Evolutionary conservation across 1,284 basidiomycete genomes (phyloP), one percentile per base, ranked within the genome.

Genomic region (Cerrena zonata): DNA sequence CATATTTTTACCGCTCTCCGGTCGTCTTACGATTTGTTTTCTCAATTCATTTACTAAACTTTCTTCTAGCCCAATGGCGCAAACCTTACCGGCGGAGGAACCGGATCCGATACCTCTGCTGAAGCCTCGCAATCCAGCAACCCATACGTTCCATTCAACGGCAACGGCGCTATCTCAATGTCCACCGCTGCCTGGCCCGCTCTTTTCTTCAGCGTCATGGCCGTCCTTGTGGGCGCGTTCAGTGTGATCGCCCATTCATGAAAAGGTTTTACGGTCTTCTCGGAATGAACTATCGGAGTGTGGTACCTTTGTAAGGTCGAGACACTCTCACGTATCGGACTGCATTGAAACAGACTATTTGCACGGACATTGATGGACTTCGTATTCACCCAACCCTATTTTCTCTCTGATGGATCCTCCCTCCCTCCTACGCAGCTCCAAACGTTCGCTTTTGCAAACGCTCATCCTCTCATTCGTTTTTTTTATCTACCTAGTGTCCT

Each of bases 41-140:
- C n/a, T n/a, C n/a, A n/a, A n/a, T n/a, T n/a, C n/a, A n/a, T 34
- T 34, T 34, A 41, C 39, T 26, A 12, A n/a, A 48, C 50, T 24
- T n/a, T 45, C 55, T 39, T 56, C 36, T 52, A 84, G 78, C 80
- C 84, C 7, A 86, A 87, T 58, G 83, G 83, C 47, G 80, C 79
- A 38, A 86, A 86, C 61, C 65, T 86, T 45, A 86, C 83, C 26
- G 82, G 82, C 19, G 82, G 80, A 34, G 75, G 78, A 40, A 71
- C 68, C 1, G 77, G 74, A 5, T 53, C 18, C 56, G 58, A 43
- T 56, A 51, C 47, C 60, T 56, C 59, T 13, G 52, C 58, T 3
- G 45, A 61, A n/a, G 30, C 65, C 2, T 50, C 56, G 2, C 48
- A 55, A 54, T 59, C 69, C 5, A 54, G 62, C 25, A 50, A 69